Base-by-base conservation (phyloP, 495 filamentous ascomycete genomes). In the Hypoxylon subgilvum region DNA sequence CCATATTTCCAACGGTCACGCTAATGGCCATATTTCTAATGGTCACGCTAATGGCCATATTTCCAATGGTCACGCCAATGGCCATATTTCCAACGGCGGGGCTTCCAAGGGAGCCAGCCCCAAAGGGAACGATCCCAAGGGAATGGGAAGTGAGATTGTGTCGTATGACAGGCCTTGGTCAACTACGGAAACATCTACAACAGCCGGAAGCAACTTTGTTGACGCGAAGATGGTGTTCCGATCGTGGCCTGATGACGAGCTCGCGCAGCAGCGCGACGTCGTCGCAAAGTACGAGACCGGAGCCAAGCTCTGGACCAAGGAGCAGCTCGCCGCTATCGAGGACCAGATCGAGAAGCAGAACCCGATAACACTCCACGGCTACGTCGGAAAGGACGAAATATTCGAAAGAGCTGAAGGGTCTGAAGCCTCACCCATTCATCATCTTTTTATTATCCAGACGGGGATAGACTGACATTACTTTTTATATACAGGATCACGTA, bases 221-320 rank as follows among this genome's bases (percentile, higher is more conserved):
- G 34, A 40, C 25, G 27, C 30, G 1, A 10, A 16, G 18, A 19
- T n/a, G 16, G 31, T 49, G 16, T 53, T 48, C 30, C 31, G 30
- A 13, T 3, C 0, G 7, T 63, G 59, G 52, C 3, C 47, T 7
- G 60, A 63, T 21, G 14, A 28, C 6, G 47, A 63, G n/a, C 53
- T 63, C 42, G 8, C 43, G 16, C 42, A 39, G 13, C 60, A 63
- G 14, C 43, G 60, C 17, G 16, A 39, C 9, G 53, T 57, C 16
- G 57, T 63, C 22, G 47, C 47, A 9, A 52, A 57, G 13, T 63
- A 63, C 30, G 48, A 43, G 18, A 22, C 48, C 9, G 60, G 60
- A 3, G 13, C n/a, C 2, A 36, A 14, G 6, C 48, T 63, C 16
- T 63, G 60, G 60, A 63, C 60, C 7, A 52, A 48, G 21, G 36